phyloP scores from a whole-genome alignment of 371 early-diverging fungal genomes.

The Amoeboaphelidium protococcarum region DNA sequence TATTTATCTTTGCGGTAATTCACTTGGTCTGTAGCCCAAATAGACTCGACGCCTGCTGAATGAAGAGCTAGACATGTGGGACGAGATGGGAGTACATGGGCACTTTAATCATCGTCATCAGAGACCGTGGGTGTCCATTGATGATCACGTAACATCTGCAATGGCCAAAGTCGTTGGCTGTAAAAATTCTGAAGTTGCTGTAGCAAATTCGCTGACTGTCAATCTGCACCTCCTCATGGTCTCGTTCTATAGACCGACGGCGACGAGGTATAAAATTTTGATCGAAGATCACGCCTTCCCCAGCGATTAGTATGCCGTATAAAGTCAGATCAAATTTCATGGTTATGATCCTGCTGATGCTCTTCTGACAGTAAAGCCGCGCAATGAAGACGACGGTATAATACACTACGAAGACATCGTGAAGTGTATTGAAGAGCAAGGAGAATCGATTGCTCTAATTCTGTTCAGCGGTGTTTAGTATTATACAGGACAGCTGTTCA shows the following conservation, averaged over 20 bases:
- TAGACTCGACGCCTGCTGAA: conserved; percentile 29
- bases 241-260: conserved; percentile 68
- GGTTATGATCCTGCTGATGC: conserved; percentile 36
- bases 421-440: conserved; percentile 32
- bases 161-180: conserved; percentile 61
- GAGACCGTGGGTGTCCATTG: conserved; percentile 71
- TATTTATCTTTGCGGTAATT: conserved; percentile 75
- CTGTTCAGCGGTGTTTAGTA: conserved; percentile 75
- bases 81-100: conserved; percentile 40
- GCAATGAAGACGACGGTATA: conserved; percentile 50
- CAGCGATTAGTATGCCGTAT: conserved; percentile 63
- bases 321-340: conserved; percentile 58
- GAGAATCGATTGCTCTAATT: conserved; percentile 53
- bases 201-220: conserved; percentile 71
- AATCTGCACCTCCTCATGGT: conserved; percentile 72
- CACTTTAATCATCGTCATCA: conserved; percentile 53
- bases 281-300: conserved; percentile 85
- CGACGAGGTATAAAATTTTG: conserved; percentile 45
- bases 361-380: conserved; percentile 42
- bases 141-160: conserved; percentile 38
- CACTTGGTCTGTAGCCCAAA: conserved; percentile 64
- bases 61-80: conserved; percentile 79
- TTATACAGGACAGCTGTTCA: conserved; percentile 83
- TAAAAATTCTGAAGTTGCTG: conserved; percentile 45
- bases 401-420: conserved; percentile 58